Base-by-base conservation (phyloP, 805 yeast genomes). In the Gaillardinia entomophila region DNA sequence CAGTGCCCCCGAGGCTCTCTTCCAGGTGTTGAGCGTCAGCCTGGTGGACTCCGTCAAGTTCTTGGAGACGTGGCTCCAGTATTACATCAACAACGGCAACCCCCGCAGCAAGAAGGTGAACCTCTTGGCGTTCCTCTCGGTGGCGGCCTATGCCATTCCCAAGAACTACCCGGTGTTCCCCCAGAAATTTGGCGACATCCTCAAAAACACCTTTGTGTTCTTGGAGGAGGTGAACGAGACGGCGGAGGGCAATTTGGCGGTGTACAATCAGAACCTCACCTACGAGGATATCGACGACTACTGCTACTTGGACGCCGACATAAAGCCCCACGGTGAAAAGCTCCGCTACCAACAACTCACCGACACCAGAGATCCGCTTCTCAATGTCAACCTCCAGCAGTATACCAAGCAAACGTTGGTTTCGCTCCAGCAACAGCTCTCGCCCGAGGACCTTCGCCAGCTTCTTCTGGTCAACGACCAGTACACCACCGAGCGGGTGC, bases 211-310 rank as follows among this genome's bases (percentile, higher is more conserved):
- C 2, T 58, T 68, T 14, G 43, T 71, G 31, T 67, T 82, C 37
- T 51, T 85, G 30, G 96, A 89, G 45, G 95, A 87, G 49, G 68
- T 82, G 11, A 73, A 78, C 35, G 97, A 89, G 49, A 40, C 49
- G 7, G 41, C 31, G 4, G 41, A 45, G 4, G 71, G 69, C 0
- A 40, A 43, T 5, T 60, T 68, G 31, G 58, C 54, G 28, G 60
- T 55, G 12, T 66, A 66, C 42, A 48, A 49, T 18, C 61, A 55
- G 30, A 66, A 63, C 38, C 53, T 52, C 32, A 40, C 54, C 4
- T 66, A 65, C 28, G 65, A 60, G 30, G 71, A 66, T 34, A 57
- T 66, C 18, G 67, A 66, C 40, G 68, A 66, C 36, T 64, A 63
- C 38, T 43, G 58, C 4, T 66, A 62, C 41, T 42, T 58, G 30